Evolutionary conservation across 2,329 filamentous ascomycete genomes (phyloP), one percentile per base, ranked within the genome.

Genomic region (Epichloe sp.): DNA sequence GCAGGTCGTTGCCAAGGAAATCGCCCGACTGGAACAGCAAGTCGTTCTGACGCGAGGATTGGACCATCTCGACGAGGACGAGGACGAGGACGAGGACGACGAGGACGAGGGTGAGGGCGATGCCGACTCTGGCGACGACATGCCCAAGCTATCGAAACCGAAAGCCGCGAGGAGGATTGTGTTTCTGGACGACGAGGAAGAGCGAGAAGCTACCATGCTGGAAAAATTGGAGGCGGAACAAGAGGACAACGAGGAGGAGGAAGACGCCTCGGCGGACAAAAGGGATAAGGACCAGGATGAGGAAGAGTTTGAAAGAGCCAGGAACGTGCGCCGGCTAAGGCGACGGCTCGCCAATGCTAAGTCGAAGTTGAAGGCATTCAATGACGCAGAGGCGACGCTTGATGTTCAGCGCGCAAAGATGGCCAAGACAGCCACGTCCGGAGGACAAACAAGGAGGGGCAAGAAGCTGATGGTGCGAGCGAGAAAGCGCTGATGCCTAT

Each of bases 361-460:
- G 56, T 74, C 76, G 65, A 77, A 80, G 63, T 68, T 82, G 55
- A 71, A 71, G 60, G 69, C 70, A 2, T 65, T 84, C 31, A 68
- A 72, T n/a, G 68, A 73, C 21, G 76, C 79, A 23, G 80, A 84
- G 64, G 65, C 71, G 40, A 68, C 75, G 57, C 68, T 84, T 26
- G 79, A 80, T 54, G 53, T 79, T 50, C 78, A 83, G 63, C 71
- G 75, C 53, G 76, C 78, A 17, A 78, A 75, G 62, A 83, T 83
- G 79, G 78, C 78, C 37, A 84, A 84, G 70, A 81, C 79, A 56
- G 70, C 76, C 8, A 83, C 79, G 2, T 73, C 76, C 5, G 78
- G 77, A 38, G 78, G 78, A 14, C 60, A 71, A n/a, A 82, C 76
- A 31, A 80, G 79, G 62, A 70, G 71, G 40, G 80, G 80, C 23